phyloP scores from a whole-genome alignment of 73 alveolate species.

The Paramecium caudatum region DNA sequence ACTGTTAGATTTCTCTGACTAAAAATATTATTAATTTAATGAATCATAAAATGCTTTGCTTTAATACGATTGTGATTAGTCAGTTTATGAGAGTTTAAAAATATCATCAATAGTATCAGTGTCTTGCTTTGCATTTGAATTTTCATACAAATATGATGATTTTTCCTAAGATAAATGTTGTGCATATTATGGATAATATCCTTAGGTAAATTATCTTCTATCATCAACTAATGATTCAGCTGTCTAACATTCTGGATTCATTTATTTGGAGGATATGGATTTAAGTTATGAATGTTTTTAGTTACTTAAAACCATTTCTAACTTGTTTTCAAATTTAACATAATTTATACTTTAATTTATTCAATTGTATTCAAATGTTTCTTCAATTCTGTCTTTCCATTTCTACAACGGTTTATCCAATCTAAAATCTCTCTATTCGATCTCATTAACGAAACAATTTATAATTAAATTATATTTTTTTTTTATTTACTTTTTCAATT shows the following conservation, averaged over 20 bases:
- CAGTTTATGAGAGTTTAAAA: slow-evolving; percentile 19
- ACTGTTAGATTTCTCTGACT: background rate
- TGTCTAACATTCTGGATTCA: slow-evolving; percentile 41
- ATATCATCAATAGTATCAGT: slow-evolving; percentile 20
- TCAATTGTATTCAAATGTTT: slow-evolving; percentile 32
- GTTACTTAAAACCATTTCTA: slow-evolving; percentile 19
- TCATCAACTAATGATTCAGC: slow-evolving; percentile 26
- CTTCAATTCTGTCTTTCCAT: slow-evolving; percentile 1
- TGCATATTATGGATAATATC: too few species aligned
- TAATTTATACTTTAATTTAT: slow-evolving; percentile 33
- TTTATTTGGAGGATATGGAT: background rate
- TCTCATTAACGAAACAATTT: slow-evolving; percentile 42
- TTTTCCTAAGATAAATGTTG: too few species aligned
- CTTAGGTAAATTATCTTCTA: slow-evolving; percentile 19
- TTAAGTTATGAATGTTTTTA: background rate
- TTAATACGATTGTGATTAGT: background rate
- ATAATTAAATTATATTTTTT: background rate
- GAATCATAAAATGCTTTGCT: slow-evolving; percentile 25
- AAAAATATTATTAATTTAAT: background rate
- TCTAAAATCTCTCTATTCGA: slow-evolving; percentile 28
- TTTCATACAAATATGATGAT: too few species aligned
- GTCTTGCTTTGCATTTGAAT: slow-evolving; percentile 7
- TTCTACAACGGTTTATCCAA: background rate
- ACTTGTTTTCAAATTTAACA: slow-evolving; percentile 12
- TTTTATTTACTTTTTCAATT: background rate